Percentiles rank a stretch among this genome's conserved stretches.
These are phyloP conservation scores for Barbatosphaeria neglecta DNA, from an alignment of 495 filamentous ascomycete genomes.

Conservation along the genomic window DNA sequence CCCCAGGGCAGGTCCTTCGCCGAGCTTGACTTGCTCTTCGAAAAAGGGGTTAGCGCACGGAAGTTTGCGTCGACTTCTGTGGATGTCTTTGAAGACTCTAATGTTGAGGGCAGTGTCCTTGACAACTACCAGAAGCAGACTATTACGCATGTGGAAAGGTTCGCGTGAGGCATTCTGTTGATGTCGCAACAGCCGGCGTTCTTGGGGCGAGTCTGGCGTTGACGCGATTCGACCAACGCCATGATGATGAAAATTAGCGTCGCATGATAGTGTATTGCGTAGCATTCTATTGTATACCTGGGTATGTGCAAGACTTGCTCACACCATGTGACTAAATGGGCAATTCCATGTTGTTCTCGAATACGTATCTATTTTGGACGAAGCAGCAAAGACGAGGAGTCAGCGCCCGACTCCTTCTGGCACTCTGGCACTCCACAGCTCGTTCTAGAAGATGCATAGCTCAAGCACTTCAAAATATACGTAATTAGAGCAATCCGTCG, in stretches of 20 bases:
- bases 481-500: too few relatives aligned
- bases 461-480: too few relatives aligned
- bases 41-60: constrained; percentile 50
- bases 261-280: too few relatives aligned
- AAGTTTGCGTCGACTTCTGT: constrained; percentile 56
- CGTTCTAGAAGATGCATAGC: too few relatives aligned
- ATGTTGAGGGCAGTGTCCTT: constrained; percentile 38
- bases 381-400: too few relatives aligned
- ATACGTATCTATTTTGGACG: too few relatives aligned
- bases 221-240: constrained; percentile 5
- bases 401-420: too few relatives aligned
- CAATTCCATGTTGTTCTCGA: too few relatives aligned
- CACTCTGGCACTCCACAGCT: background rate
- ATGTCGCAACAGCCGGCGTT: background rate
- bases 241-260: too few relatives aligned
- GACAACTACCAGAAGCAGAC: constrained; percentile 32
- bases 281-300: too few relatives aligned
- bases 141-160: constrained; percentile 5
- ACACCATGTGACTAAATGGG: too few relatives aligned
- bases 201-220: background rate
- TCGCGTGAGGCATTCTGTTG: background rate
- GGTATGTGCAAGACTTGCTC: too few relatives aligned
- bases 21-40: constrained; percentile 64
- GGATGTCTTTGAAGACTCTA: constrained; percentile 56
- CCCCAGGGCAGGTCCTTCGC: constrained; percentile 59